Evolutionary conservation across 2,329 filamentous ascomycete species (phyloP).

Genomic region (Stagonosporopsis vannaccii): DNA sequence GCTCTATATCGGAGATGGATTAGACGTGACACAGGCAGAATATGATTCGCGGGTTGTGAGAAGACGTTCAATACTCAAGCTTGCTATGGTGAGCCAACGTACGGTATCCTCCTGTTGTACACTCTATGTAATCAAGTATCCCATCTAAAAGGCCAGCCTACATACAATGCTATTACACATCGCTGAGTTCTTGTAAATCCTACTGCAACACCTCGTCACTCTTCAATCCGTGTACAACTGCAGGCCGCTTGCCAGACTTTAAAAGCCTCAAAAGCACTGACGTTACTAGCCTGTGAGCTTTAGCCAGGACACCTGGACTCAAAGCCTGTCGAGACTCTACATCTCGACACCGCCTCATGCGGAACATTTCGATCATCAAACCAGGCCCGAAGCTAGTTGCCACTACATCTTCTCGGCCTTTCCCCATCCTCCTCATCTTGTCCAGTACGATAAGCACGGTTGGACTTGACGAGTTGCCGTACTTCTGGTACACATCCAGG

Average conservation of each 20-base stretch:
- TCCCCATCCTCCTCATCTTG: constrained; percentile 56
- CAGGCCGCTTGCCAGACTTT: background rate
- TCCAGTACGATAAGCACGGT: constrained; percentile 74
- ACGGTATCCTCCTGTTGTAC: too few species aligned
- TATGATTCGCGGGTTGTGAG: too few species aligned
- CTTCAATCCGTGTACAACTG: background rate
- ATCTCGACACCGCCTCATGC: constrained; percentile 60
- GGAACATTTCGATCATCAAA: constrained; percentile 72
- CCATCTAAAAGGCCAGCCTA: too few species aligned
- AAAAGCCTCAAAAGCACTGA: constrained; percentile 7
- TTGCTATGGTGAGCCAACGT: too few species aligned
- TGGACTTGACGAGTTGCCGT: constrained; percentile 72
- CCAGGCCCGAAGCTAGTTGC: constrained; percentile 75
- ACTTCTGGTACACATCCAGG: constrained; percentile 71
- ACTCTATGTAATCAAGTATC: too few species aligned
- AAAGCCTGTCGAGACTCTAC: background rate
- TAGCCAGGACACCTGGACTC: constrained; percentile 3
- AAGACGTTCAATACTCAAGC: too few species aligned
- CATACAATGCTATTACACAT: too few species aligned
- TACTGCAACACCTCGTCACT: background rate
- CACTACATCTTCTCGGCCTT: constrained; percentile 65
- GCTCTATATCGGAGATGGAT: too few species aligned
- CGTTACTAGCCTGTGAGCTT: constrained; percentile 8
- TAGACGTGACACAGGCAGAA: too few species aligned
- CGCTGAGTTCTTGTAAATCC: too few species aligned